A percentile compares a stretch with the other conserved stretches of the same genome.
phyloP scores from a whole-genome alignment of 192 early-diverging fungal genomes.

The Coemansia asiatica region DNA sequence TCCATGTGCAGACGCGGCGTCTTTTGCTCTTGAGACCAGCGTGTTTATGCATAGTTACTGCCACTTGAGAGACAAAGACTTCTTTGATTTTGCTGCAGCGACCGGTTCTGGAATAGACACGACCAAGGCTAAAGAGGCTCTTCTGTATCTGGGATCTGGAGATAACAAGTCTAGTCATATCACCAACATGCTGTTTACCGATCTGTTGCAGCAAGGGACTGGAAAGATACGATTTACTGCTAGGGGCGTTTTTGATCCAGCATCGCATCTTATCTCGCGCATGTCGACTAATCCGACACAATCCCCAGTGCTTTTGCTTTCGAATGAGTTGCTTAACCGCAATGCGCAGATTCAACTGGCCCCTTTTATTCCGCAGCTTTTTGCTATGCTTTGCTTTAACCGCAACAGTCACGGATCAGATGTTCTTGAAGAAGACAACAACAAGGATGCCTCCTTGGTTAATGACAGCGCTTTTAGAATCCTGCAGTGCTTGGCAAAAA shows the following conservation, averaged over 20 bases:
- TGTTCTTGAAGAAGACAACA: background rate
- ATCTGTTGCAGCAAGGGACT: constrained; percentile 17
- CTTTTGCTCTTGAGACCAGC: background rate
- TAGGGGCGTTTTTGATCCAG: constrained; percentile 32
- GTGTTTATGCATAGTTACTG: too few relatives aligned
- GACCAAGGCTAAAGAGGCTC: constrained; percentile 30
- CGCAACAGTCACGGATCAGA: background rate
- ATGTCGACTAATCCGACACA: constrained; percentile 13
- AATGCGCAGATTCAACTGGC: constrained; percentile 30
- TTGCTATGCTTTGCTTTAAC: constrained; percentile 32
- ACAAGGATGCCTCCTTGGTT: background rate
- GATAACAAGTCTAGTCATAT: background rate
- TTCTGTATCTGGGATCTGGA: constrained; percentile 21
- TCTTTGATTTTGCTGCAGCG: background rate
- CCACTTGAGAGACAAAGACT: too few relatives aligned
- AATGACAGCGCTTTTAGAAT: constrained; percentile 13
- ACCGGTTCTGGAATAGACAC: background rate
- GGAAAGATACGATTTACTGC: constrained; percentile 26
- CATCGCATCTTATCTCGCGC: constrained; percentile 25
- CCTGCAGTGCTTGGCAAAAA: constrained; percentile 13
- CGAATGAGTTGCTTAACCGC: constrained; percentile 12
- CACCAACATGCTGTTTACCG: constrained; percentile 18
- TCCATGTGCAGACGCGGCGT: background rate
- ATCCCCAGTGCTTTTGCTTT: constrained; percentile 12
- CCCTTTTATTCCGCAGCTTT: constrained; percentile 34